phyloP scores from a whole-genome alignment of 2,329 filamentous ascomycete species.

The Madurella fahalii region DNA sequence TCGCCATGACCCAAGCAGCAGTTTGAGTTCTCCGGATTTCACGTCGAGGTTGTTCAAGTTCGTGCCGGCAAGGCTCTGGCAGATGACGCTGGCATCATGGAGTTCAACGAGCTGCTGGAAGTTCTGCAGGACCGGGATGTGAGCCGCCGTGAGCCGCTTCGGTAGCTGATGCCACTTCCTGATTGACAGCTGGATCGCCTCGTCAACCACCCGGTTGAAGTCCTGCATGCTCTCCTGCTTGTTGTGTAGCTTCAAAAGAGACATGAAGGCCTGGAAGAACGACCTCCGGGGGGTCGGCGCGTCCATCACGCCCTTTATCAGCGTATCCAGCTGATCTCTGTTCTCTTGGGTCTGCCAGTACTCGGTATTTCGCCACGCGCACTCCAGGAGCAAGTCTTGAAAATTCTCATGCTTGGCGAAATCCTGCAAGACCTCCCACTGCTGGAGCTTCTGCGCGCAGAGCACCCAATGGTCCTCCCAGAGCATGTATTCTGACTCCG shows the following conservation, averaged over 20 bases:
- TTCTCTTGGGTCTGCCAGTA: conserved; percentile 87
- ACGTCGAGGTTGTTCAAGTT: conserved; percentile 81
- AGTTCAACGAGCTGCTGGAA: conserved; percentile 98
- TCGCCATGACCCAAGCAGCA: conserved; percentile 90
- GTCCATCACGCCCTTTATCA: conserved; percentile 97
- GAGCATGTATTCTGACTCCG: conserved; percentile 94
- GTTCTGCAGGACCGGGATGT: conserved; percentile 91
- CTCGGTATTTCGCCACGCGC: conserved; percentile 91
- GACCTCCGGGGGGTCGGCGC: conserved; percentile 88
- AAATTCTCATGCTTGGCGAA: conserved; percentile 99
- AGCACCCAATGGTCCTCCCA: conserved; percentile 99
- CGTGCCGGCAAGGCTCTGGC: conserved; percentile 80
- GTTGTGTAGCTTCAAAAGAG: conserved; percentile 86
- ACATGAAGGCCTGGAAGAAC: conserved; percentile 99
- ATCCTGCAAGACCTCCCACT: conserved; percentile 97
- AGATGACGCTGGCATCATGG: conserved; percentile 96
- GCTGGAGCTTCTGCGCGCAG: conserved; percentile 95
- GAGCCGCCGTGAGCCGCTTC: conserved; percentile 85
- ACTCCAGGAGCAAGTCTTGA: conserved; percentile 91
- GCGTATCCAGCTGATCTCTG: conserved; percentile 81
- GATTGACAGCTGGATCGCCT: conserved; percentile 95
- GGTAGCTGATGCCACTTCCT: conserved; percentile 99
- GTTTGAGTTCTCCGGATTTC: conserved; percentile 92
- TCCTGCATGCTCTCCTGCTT: conserved; percentile 77
- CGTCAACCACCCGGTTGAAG: conserved; percentile 87